These are phyloP conservation scores for Sarcodon aspratus DNA, from an alignment of 768 basidiomycete species.

Conservation along the genomic window DNA sequence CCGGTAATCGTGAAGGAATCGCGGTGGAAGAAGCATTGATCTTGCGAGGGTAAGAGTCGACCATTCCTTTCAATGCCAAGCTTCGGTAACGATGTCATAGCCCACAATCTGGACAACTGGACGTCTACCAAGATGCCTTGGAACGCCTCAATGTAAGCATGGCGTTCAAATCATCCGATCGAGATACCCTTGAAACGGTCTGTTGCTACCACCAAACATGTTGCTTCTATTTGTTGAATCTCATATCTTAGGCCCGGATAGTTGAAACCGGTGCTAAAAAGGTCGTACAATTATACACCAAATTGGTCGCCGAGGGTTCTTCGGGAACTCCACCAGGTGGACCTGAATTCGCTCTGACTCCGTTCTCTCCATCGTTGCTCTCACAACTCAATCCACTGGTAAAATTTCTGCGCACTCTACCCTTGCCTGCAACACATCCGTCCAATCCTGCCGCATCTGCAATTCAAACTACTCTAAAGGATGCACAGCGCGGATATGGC, in stretches of 20 bases:
- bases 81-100: constrained; percentile 21
- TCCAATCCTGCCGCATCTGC: constrained; percentile 65
- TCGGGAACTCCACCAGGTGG: constrained; percentile 62
- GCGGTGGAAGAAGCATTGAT: constrained; percentile 73
- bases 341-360: constrained; percentile 38
- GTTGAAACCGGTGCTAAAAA: constrained; percentile 80
- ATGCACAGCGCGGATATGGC: constrained; percentile 74
- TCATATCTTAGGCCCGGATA: constrained; percentile 40
- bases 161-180: constrained; percentile 58
- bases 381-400: constrained; percentile 53
- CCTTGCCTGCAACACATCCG: constrained; percentile 70
- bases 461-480: constrained; percentile 55
- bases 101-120: constrained; percentile 59
- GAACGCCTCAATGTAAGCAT: constrained; percentile 72
- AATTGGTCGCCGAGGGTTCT: constrained; percentile 77
- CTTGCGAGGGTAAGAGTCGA: constrained; percentile 50
- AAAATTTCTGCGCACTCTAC: constrained; percentile 56
- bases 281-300: constrained; percentile 73
- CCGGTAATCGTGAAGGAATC: constrained; percentile 63
- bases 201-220: not conserved
- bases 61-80: not conserved
- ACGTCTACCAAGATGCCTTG: constrained; percentile 56
- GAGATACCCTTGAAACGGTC: constrained; percentile 45
- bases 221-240: not conserved
- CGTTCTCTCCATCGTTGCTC: constrained; percentile 44